Evolutionary conservation across 345 rosid genomes (phyloP), one percentile per base, ranked within the genome.

Genomic region (Sonneratia caseolaris): DNA sequence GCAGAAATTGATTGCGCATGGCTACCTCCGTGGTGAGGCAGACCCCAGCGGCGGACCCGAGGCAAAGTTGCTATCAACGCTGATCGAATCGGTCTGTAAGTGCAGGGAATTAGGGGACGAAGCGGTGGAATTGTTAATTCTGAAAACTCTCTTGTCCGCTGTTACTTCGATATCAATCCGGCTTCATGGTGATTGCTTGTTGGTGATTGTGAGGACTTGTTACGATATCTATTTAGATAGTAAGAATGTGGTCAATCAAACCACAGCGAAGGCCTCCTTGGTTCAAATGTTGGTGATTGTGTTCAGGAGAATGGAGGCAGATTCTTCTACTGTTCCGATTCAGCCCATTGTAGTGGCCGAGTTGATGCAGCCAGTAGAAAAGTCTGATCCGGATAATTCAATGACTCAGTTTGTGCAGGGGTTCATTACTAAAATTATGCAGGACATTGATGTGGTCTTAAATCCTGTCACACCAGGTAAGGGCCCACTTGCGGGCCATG

Each of bases 291-390:
- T 92, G 75, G 99, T 95, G 71, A 95, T 95, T 76, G 94, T 95
- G 70, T 95, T 95, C 76, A 75, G 99, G 85, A 85, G 99, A 72
- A 95, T 95, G 99, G 99, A 95, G 81, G 98, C 99, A 0, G 99
- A 95, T 81, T 92, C 98, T 0, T 90, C 97, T 0, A 89, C 98
- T 0, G 91, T 91, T 22, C 99, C 99, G 2, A 75, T 95, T 79
- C 98, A 92, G 84, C 99, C 99, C 0, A 95, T 95, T 76, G 98
- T 95, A 2, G 98, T 95, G n/a, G 98, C 99, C 13, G 99, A 95
- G 79, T 80, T 95, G 65, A 92, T 95, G 99, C 91, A 86, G 73
- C 99, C 98, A 0, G 71, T 79, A 13, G 98, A 88, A 81, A 92
- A 87, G 82, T 85, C 98, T 0, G 97, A 92, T n/a, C 78, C 79